phyloP scores from a whole-genome alignment of 805 yeast species.

The Yarrowia hollandica region DNA sequence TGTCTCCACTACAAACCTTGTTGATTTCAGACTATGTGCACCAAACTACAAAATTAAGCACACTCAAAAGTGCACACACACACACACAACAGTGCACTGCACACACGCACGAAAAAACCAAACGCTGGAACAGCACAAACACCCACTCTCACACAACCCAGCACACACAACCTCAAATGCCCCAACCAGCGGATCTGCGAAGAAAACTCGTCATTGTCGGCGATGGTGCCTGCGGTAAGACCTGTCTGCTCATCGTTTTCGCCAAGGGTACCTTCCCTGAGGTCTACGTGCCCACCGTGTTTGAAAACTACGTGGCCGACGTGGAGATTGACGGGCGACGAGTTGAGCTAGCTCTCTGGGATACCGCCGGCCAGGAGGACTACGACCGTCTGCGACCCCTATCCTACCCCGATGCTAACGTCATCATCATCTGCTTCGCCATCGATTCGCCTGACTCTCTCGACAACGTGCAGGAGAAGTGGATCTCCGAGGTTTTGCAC shows the following conservation, averaged over 20 bases:
- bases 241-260: conserved; percentile 81
- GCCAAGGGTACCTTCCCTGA: conserved; percentile 91
- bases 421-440: conserved; percentile 86
- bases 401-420: conserved; percentile 90
- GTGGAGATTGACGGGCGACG: conserved; percentile 88
- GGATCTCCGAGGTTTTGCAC: conserved; percentile 91
- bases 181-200: conserved; percentile 38
- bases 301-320: conserved; percentile 96
- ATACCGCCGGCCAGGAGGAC: conserved; percentile 98
- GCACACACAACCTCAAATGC: conserved; percentile 4
- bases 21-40: conserved; percentile 2
- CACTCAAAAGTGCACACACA: background rate
- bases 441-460: conserved; percentile 89
- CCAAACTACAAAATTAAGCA: conserved; percentile 1
- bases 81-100: conserved; percentile 6
- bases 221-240: conserved; percentile 97
- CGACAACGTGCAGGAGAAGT: conserved; percentile 91
- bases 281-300: conserved; percentile 93
- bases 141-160: conserved; percentile 6
- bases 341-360: conserved; percentile 94
- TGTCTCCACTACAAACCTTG: conserved; percentile 24
- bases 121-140: background rate
- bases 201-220: conserved; percentile 87
- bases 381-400: conserved; percentile 90
- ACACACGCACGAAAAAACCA: conserved; percentile 24